Conservation (phyloP, 2,329 filamentous ascomycete species). For the Malbranchea cinnamomea region DNA sequence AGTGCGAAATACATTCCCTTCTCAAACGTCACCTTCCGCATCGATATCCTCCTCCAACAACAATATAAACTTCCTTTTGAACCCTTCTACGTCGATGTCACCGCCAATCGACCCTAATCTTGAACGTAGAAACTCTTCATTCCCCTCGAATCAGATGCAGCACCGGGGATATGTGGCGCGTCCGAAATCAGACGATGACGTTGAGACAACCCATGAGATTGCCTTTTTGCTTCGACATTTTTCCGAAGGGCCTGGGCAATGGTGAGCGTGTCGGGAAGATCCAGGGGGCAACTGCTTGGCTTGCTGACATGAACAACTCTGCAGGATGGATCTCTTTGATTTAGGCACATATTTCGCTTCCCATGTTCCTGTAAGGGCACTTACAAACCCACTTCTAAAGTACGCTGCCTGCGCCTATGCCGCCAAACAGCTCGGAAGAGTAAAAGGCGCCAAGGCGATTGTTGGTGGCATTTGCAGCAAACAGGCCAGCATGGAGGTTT, state of each 20-base stretch:
- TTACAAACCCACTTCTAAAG: slow-evolving; percentile 32
- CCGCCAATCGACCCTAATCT: slow-evolving; percentile 31
- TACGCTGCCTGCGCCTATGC: slow-evolving; percentile 45
- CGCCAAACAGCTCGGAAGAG: slow-evolving; percentile 44
- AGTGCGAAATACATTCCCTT: slow-evolving; percentile 16
- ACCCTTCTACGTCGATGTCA: slow-evolving; percentile 30
- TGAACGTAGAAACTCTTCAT: slow-evolving; percentile 18
- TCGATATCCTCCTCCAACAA: slow-evolving; percentile 30
- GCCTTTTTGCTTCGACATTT: slow-evolving; percentile 47
- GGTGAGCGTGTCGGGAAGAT: slow-evolving; percentile 24
- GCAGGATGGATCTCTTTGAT: slow-evolving; percentile 32
- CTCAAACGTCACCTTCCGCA: slow-evolving; percentile 27
- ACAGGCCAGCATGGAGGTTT: slow-evolving; percentile 40
- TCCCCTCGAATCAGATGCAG: slow-evolving; percentile 14
- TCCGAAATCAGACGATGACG: slow-evolving; percentile 15
- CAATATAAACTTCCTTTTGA: slow-evolving; percentile 43
- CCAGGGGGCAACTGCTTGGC: neutral
- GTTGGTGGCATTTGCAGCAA: slow-evolving; percentile 30
- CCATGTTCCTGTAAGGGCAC: slow-evolving; percentile 44
- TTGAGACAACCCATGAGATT: slow-evolving; percentile 39
- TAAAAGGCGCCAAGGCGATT: slow-evolving; percentile 37
- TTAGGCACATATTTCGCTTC: slow-evolving; percentile 45
- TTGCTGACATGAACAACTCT: slow-evolving; percentile 3
- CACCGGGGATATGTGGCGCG: slow-evolving; percentile 12
- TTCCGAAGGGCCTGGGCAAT: slow-evolving; percentile 43